These are phyloP conservation scores for Mycena citricolor DNA, from an alignment of 1,284 basidiomycete genomes.

Conservation along the genomic window DNA sequence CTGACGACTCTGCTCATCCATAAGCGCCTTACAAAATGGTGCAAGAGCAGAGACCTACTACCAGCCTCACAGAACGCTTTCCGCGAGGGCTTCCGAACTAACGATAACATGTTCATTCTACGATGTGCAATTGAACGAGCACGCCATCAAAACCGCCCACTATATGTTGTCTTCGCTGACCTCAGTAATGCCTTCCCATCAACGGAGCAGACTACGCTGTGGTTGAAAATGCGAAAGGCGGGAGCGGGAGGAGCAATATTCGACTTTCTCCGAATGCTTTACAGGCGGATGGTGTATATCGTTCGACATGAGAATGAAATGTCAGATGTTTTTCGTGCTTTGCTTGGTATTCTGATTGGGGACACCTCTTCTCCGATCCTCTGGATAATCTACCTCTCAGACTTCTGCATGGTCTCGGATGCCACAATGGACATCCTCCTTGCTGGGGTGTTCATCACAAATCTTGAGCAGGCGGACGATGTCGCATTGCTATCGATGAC, in stretches of 20 bases:
- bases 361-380: constrained; percentile 34
- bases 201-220: constrained; percentile 25
- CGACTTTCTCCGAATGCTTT: constrained; percentile 26
- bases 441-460: constrained; percentile 22
- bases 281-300: constrained; percentile 23
- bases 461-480: constrained; percentile 34
- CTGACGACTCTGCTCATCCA: constrained; percentile 15
- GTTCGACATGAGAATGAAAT: constrained; percentile 6
- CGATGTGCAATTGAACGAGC: constrained; percentile 9
- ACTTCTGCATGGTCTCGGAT: constrained; percentile 1
- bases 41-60: background rate
- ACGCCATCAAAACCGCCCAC: constrained; percentile 7
- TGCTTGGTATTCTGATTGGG: constrained; percentile 32
- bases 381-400: constrained; percentile 34
- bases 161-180: constrained; percentile 26
- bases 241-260: constrained; percentile 23
- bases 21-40: constrained; percentile 3
- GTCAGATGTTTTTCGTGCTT: constrained; percentile 24
- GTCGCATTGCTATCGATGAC: constrained; percentile 28
- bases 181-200: constrained; percentile 27
- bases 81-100: background rate
- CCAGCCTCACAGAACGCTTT: constrained; percentile 13
- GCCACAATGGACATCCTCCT: constrained; percentile 28
- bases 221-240: constrained; percentile 21
- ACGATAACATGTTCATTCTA: constrained; percentile 10